Base-by-base conservation (phyloP, 352 stramenopile genomes). In the Phytophthora citrophthora region DNA sequence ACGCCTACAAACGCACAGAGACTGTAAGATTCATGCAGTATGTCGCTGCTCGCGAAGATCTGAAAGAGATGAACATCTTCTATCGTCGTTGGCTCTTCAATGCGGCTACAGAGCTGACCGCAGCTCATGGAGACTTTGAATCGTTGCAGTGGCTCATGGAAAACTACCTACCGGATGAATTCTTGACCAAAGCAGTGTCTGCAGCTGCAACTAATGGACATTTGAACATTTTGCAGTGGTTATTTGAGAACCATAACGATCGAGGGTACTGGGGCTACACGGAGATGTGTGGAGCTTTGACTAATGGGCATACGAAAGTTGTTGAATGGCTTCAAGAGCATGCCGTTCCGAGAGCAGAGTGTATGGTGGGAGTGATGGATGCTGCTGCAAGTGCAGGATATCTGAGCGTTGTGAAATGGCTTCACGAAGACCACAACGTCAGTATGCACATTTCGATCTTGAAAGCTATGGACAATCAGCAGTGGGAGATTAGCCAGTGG, bases 41-140 rank as follows among this genome's bases (percentile, higher is more conserved):
- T 23, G 20, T 66, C 29, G 55, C 62, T 29, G 54, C 41, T 13
- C 62, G 48, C 11, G 62, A 70, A 59, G 40, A 52, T 38, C 40
- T 31, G 1, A 11, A 36, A 15, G 32, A 54, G 13, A 56, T 73
- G 36, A 46, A 69, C 48, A 7, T 26, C 4, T 50, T 62, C 36
- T 69, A 73, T 15, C 40, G 44, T 16, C 52, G 54, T 16, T 73
- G 59, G 59, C n/a, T 65, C 13, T 65, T 69, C 48, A 69, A 64
- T 12, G 27, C 32, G 15, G 50, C 51, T 8, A 44, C 60, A 26
- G 58, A 64, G 31, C 48, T 55, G 45, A 52, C 59, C 12, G 59
- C 53, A 11, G 48, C 15, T 39, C 31, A 15, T 9, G 56, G 49
- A 24, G 63, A 67, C 15, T 15, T 71, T 20, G 15, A 34, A 16